phyloP scores from a whole-genome alignment of 139 green algal species.

The Limnomonas spitsbergensis region DNA sequence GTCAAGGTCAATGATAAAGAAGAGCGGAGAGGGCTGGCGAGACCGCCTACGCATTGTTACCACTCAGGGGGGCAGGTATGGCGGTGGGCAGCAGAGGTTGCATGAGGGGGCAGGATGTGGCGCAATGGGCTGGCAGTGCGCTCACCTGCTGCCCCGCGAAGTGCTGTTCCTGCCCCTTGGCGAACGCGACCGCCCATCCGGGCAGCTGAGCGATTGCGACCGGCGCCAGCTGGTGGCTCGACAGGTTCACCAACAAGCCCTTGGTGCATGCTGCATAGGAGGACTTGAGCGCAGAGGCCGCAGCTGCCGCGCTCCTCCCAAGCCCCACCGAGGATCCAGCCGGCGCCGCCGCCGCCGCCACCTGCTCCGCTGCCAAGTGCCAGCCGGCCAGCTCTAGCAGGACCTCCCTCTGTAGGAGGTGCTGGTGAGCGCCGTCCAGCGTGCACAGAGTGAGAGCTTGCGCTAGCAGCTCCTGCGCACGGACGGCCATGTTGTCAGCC shows the following conservation, averaged over 20 bases:
- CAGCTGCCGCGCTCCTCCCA: too few relatives aligned
- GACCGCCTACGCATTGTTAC: too few relatives aligned
- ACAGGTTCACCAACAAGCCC: conserved; percentile 16
- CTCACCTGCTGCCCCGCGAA: conserved; percentile 10
- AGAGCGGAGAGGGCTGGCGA: too few relatives aligned
- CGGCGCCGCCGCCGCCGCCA: neutral
- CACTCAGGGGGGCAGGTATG: too few relatives aligned
- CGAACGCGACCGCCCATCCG: conserved; percentile 36
- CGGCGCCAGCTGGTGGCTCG: conserved; percentile 35
- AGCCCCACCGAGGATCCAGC: too few relatives aligned
- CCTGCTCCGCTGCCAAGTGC: conserved; percentile 13
- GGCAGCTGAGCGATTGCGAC: conserved; percentile 28
- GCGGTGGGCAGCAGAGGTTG: too few relatives aligned
- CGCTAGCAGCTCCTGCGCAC: neutral
- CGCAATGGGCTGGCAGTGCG: too few relatives aligned
- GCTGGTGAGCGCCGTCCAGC: conserved; percentile 7
- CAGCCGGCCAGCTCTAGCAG: conserved; percentile 38
- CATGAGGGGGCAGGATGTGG: too few relatives aligned
- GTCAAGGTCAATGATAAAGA: too few relatives aligned
- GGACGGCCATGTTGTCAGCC: neutral
- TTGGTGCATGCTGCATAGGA: neutral
- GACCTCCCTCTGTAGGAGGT: conserved; percentile 2
- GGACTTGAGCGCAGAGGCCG: neutral
- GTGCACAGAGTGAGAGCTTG: neutral
- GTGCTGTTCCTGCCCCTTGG: conserved; percentile 33